Conservation (phyloP, 805 yeast species). For the Metschnikowia aberdeeniae region DNA sequence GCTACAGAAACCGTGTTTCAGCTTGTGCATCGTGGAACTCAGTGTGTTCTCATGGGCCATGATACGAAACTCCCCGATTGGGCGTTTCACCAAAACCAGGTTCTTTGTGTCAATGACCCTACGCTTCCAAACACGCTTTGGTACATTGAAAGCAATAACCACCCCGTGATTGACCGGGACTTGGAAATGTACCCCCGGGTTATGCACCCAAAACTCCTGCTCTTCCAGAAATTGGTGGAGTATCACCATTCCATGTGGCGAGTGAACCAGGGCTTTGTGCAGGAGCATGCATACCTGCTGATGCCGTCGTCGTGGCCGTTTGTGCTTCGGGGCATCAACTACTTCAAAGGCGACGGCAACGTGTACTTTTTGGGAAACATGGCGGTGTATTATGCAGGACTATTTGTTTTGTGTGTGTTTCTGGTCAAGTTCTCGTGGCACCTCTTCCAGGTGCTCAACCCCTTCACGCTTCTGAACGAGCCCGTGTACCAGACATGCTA, state of each 20-base stretch:
- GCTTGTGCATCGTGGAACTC: slow-evolving; percentile 59
- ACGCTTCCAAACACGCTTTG: slow-evolving; percentile 64
- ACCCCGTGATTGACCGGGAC: slow-evolving; percentile 41
- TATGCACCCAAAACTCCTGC: slow-evolving; percentile 31
- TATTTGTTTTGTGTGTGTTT: slow-evolving; percentile 29
- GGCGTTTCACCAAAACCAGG: slow-evolving; percentile 86
- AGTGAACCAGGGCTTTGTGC: slow-evolving; percentile 43
- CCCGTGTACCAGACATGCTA: slow-evolving; percentile 11
- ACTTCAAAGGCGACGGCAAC: slow-evolving; percentile 43
- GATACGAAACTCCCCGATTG: slow-evolving; percentile 70
- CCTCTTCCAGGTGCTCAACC: slow-evolving; percentile 26
- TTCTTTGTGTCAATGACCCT: slow-evolving; percentile 77
- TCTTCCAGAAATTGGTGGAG: slow-evolving; percentile 51
- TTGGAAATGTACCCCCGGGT: slow-evolving; percentile 18
- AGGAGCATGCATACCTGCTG: slow-evolving; percentile 47
- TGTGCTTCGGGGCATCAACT: slow-evolving; percentile 53
- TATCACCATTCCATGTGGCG: slow-evolving; percentile 55
- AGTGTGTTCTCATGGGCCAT: slow-evolving; percentile 75
- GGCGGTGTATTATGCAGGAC: slow-evolving; percentile 49
- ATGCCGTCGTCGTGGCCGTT: slow-evolving; percentile 54
- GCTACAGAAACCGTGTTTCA: slow-evolving; percentile 70
- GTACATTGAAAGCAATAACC: slow-evolving; percentile 64
- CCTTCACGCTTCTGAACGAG: slow-evolving; percentile 22
- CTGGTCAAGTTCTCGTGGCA: slow-evolving; percentile 18
- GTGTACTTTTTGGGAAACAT: slow-evolving; percentile 66